phyloP scores from a whole-genome alignment of 768 basidiomycete species.

The Suillus subluteus region DNA sequence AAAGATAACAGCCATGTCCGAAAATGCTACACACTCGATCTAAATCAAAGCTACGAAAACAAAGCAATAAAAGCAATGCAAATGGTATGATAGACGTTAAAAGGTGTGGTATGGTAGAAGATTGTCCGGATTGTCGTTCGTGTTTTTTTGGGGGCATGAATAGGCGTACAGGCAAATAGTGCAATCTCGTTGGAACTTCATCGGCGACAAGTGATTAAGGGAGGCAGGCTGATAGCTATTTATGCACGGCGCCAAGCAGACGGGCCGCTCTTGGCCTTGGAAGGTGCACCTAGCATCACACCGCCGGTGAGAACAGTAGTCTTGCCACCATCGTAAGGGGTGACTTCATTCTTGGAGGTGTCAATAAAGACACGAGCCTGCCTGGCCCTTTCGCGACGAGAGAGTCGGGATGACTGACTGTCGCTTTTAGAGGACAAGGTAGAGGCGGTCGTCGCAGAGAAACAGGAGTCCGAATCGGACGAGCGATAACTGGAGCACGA shows the following conservation, averaged over 20 bases:
- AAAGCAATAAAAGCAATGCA: constrained; percentile 25
- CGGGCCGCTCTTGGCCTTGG: constrained; percentile 31
- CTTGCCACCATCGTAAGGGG: constrained; percentile 86
- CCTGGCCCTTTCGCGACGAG: constrained; percentile 70
- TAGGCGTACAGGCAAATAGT: constrained; percentile 23
- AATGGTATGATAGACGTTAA: constrained; percentile 37
- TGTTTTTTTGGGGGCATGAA: constrained; percentile 27
- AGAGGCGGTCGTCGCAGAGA: constrained; percentile 66
- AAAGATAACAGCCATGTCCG: constrained; percentile 7
- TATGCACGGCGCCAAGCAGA: constrained; percentile 59
- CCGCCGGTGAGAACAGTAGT: constrained; percentile 87
- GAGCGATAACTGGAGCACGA: constrained; percentile 62
- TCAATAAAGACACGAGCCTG: constrained; percentile 77
- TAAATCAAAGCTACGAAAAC: constrained; percentile 23
- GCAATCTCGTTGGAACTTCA: constrained; percentile 10
- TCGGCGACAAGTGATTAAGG: not conserved
- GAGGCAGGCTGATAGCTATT: constrained; percentile 20
- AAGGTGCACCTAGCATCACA: constrained; percentile 74
- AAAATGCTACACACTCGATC: constrained; percentile 36
- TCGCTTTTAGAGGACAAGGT: constrained; percentile 49
- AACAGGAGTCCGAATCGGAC: constrained; percentile 72
- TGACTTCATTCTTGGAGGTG: constrained; percentile 74
- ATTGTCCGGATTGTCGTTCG: constrained; percentile 33
- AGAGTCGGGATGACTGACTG: constrained; percentile 52
- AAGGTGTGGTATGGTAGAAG: constrained; percentile 36